phyloP scores from a whole-genome alignment of 352 stramenopile species.

The Globisporangium cederbergense region DNA sequence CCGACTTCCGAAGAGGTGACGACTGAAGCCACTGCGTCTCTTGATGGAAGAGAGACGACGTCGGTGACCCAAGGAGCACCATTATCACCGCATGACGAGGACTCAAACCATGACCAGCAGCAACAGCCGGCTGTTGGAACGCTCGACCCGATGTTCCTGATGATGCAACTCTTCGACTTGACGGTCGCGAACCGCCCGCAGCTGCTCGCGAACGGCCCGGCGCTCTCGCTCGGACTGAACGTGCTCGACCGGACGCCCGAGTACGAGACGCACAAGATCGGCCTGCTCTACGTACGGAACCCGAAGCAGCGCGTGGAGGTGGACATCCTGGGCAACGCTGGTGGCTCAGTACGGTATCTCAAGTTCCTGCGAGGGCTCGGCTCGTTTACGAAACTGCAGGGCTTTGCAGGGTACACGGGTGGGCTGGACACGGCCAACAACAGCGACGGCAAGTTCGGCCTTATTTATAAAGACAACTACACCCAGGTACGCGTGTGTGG shows the following conservation, averaged over 20 bases:
- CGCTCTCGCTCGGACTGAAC: conserved; percentile 56
- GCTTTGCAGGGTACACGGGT: conserved; percentile 62
- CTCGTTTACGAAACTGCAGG: conserved; percentile 61
- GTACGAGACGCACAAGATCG: conserved; percentile 87
- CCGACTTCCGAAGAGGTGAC: conserved; percentile 2
- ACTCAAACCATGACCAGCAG: neutral
- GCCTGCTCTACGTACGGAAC: conserved; percentile 66
- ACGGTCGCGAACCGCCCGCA: conserved; percentile 50
- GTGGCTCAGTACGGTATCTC: conserved; percentile 73
- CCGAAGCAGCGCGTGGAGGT: conserved; percentile 54
- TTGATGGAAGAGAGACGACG: conserved; percentile 12
- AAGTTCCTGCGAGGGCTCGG: conserved; percentile 70
- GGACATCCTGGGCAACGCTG: conserved; percentile 69
- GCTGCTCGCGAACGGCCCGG: conserved; percentile 48
- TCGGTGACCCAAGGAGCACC: neutral
- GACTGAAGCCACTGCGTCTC: neutral
- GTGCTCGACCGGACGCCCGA: conserved; percentile 79
- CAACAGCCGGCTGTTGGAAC: conserved; percentile 3
- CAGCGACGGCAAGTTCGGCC: conserved; percentile 71
- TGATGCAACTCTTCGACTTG: conserved; percentile 83
- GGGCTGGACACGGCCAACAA: conserved; percentile 68
- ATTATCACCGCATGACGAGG: neutral
- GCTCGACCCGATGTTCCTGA: conserved; percentile 68
- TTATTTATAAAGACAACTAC: conserved; percentile 68
- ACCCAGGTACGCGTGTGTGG: conserved; percentile 40